Base-by-base conservation (phyloP, 1,284 basidiomycete genomes). In the Apiotrichum porosum region DNA sequence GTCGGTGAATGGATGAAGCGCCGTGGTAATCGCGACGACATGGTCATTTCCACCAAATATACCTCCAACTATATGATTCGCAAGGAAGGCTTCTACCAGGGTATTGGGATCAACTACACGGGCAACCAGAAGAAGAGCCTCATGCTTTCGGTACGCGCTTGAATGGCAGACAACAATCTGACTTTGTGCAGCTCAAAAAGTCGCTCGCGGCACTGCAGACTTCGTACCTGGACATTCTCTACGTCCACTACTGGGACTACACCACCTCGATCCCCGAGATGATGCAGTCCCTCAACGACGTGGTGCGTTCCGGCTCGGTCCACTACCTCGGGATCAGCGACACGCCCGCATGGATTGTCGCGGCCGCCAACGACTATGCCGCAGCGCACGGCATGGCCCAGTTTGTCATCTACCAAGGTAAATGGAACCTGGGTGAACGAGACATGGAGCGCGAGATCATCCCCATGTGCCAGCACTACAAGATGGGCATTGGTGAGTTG, bases 381-480 rank as follows among this genome's bases (percentile, higher is more conserved):
- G 36, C 45, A 62, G 68, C 71, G 24, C 68, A 76, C 40, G 77
- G 74, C 9, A 72, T 78, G 63, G 75, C 78, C 1, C 79, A 76
- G 8, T 83, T 83, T 53, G 74, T 77, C 37, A 69, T 83, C 47
- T 83, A 81, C 46, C 80, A 82, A 62, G 81, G 80, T 21, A 55
- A 60, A 12, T 83, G 78, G 78, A 79, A 74, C 56, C 69, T 81
- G 40, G 46, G 37, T 2, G 37, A 33, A 4, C 49, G 80, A 37
- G 79, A 79, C 49, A 71, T 82, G 45, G 81, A 82, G 68, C 72
- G 79, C 14, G 81, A 83, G 15, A 78, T 83, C 54, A 75, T 83
- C 41, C 81, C 80, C 6, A 81, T 83, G 81, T 71, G 65, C 39
- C 69, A 71, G 28, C 60, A 54, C 47, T 75, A 77, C 43, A 75